phyloP scores from a whole-genome alignment of 805 yeast genomes.

The Kodamaea lidongshanica region DNA sequence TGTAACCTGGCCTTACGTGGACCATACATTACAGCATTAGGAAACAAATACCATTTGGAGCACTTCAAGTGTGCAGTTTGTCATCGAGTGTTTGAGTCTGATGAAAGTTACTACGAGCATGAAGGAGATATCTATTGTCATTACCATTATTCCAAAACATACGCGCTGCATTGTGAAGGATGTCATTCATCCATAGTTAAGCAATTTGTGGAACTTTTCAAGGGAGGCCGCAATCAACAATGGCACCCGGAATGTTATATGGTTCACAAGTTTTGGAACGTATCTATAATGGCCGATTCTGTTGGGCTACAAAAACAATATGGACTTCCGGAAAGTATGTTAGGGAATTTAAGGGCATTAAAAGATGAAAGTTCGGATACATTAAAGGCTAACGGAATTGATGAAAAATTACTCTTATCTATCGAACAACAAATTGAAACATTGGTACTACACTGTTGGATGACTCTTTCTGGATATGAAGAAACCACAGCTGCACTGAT shows the following conservation, averaged over 20 bases:
- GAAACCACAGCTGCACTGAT: slow-evolving; percentile 86
- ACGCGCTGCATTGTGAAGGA: slow-evolving; percentile 89
- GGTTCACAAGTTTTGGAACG: slow-evolving; percentile 96
- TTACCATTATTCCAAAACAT: slow-evolving; percentile 79
- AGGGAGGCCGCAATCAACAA: slow-evolving; percentile 88
- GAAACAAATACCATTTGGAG: slow-evolving; percentile 86
- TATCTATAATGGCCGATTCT: slow-evolving; percentile 58
- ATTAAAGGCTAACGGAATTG: slow-evolving; percentile 13
- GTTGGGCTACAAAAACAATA: slow-evolving; percentile 38
- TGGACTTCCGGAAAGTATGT: slow-evolving; percentile 9
- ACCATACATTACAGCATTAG: slow-evolving; percentile 88
- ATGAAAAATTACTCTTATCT: slow-evolving; percentile 44
- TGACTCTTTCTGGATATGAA: slow-evolving; percentile 79
- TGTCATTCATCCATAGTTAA: slow-evolving; percentile 86
- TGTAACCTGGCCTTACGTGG: slow-evolving; percentile 87
- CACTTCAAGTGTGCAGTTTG: slow-evolving; percentile 92
- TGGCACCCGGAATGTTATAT: slow-evolving; percentile 99
- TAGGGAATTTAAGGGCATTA: slow-evolving; percentile 9
- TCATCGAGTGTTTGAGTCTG: slow-evolving; percentile 76
- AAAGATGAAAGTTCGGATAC: slow-evolving; percentile 4
- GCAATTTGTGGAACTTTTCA: slow-evolving; percentile 86
- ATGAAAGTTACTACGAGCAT: slow-evolving; percentile 89
- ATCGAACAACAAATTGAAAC: slow-evolving; percentile 62
- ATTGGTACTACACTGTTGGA: slow-evolving; percentile 67
- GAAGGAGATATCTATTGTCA: slow-evolving; percentile 81